Conservation (phyloP, 2,329 filamentous ascomycete genomes). For the Trichoderma semiorbis region DNA sequence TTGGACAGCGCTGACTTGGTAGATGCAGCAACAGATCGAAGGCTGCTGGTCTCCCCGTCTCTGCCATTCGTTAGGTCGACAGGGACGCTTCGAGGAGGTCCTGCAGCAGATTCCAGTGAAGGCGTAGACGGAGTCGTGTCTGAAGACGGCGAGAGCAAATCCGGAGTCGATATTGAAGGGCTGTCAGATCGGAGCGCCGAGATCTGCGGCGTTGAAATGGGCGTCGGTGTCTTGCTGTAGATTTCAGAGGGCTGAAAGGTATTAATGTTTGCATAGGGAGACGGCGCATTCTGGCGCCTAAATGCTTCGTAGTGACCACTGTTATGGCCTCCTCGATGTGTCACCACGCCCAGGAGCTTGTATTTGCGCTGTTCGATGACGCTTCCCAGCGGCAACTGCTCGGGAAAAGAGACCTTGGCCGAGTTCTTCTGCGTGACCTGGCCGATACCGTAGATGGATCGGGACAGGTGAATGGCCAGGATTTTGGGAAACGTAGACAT, state of each 20-base stretch:
- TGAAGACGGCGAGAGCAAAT: conserved; percentile 42
- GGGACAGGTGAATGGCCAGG: conserved; percentile 84
- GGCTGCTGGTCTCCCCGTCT: conserved; percentile 48
- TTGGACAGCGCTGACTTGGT: conserved; percentile 52
- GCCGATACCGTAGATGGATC: conserved; percentile 82
- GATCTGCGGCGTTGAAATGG: conserved; percentile 47
- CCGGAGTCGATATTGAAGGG: conserved; percentile 45
- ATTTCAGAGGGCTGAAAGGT: conserved; percentile 72
- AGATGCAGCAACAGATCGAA: conserved; percentile 56
- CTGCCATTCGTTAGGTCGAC: conserved; percentile 28
- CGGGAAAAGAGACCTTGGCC: conserved; percentile 89
- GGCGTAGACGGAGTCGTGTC: conserved; percentile 34
- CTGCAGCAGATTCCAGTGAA: conserved; percentile 35
- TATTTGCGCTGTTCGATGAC: conserved; percentile 76
- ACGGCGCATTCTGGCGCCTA: conserved; percentile 73
- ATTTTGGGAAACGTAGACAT: conserved; percentile 87
- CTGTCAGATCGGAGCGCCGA: conserved; percentile 38
- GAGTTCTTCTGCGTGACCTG: conserved; percentile 85
- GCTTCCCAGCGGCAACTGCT: conserved; percentile 77
- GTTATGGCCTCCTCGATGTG: conserved; percentile 92
- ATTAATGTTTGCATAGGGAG: conserved; percentile 79
- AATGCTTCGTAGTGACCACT: conserved; percentile 98
- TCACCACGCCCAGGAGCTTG: conserved; percentile 80
- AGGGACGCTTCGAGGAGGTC: conserved; percentile 33
- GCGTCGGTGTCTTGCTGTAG: conserved; percentile 62